Conservation (phyloP, 371 early-diverging fungal species). For the Mucor circinelloides region DNA sequence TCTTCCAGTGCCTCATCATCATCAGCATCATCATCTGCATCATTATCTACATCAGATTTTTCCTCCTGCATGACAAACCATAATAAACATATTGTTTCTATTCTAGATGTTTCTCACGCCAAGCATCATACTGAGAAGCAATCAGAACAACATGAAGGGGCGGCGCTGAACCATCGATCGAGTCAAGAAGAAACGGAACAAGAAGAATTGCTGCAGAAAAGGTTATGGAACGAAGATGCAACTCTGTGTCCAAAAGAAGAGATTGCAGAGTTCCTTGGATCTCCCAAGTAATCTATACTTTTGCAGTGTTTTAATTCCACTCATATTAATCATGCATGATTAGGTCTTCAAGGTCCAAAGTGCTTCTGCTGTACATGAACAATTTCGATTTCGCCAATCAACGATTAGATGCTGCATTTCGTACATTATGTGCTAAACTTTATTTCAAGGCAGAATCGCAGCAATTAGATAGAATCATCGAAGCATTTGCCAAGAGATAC, state of each 20-base stretch:
- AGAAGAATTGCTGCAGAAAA: slow-evolving; percentile 1
- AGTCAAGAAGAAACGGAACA: neutral
- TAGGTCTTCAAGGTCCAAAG: slow-evolving; percentile 19
- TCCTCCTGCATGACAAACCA: neutral
- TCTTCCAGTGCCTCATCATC: neutral
- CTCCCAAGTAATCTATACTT: slow-evolving; percentile 11
- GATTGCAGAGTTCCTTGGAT: slow-evolving; percentile 22
- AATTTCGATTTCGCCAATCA: slow-evolving; percentile 68
- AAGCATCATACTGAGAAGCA: neutral
- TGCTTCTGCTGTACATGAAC: slow-evolving; percentile 63
- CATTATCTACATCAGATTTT: neutral
- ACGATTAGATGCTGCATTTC: slow-evolving; percentile 76
- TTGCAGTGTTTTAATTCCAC: neutral
- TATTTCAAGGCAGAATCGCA: slow-evolving; percentile 88
- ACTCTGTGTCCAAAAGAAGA: slow-evolving; percentile 18
- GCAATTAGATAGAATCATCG: slow-evolving; percentile 82
- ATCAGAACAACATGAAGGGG: neutral
- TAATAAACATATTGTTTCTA: neutral
- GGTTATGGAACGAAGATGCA: slow-evolving; percentile 21
- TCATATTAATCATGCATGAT: neutral
- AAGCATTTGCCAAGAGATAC: slow-evolving; percentile 76
- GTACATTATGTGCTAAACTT: slow-evolving; percentile 68
- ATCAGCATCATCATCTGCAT: neutral
- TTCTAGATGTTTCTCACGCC: neutral
- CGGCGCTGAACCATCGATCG: neutral